Base-by-base conservation (phyloP, 768 basidiomycete species). In the Amanita subjunquillea region DNA sequence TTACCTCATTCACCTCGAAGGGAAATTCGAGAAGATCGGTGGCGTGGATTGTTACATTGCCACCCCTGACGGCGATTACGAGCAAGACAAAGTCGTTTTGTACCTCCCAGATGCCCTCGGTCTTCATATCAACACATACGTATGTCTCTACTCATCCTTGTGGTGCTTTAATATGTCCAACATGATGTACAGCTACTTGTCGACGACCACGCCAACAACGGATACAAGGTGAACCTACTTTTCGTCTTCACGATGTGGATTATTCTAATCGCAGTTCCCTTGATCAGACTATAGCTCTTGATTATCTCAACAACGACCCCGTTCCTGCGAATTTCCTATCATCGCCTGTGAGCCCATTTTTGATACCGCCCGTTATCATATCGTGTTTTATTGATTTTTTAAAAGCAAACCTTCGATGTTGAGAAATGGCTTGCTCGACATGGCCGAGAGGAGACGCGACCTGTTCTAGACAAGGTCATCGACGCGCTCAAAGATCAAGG, bases 91-190 rank as follows among this genome's bases (percentile, higher is more conserved):
- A 61, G 78, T 72, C 25, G 50, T 84, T 45, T 70, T 85, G 25
- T 77, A 69, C 67, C 61, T 83, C 23, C 52, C 77, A 3, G 83
- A 81, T 56, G 65, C 72, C 43, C 80, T 77, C 53, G 82, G 80
- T 6, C 59, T 72, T 23, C 65, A 73, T 22, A 63, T 80, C 61
- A 82, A 83, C 57, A 49, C 63, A 36, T 61, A 69, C 63, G 79
- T 77, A 39, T 4, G 17, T 25, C 10, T 27, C 59, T 37, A 6
- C 7, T 4, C 22, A 2, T 7, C 7, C n/a, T n/a, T 48, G 32
- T 50, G n/a, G 13, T 29, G 39, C 27, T 17, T 23, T 41, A 25
- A 32, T 23, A 54, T 29, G 41, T 30, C 32, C 4, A 34, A 41
- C 41, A 56, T 37, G 52, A 38, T 8, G 38, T 25, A 43, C 57